Base-by-base conservation (phyloP, 257 asterid genomes). In the Plantago major region DNA sequence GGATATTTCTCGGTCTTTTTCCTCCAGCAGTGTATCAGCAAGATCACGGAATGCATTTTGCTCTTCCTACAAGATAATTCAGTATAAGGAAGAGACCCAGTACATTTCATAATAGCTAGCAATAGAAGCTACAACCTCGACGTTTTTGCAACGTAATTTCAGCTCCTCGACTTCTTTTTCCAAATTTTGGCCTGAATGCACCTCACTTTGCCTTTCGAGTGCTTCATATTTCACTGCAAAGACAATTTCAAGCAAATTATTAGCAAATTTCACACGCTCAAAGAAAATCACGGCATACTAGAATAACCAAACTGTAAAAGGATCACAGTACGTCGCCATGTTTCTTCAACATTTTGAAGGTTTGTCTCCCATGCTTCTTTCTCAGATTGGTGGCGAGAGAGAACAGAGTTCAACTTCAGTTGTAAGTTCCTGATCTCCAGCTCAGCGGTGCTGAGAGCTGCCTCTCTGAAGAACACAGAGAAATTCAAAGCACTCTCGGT, bases 11-110 rank as follows among this genome's bases (percentile, higher is more conserved):
- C 72, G 77, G 71, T 93, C 99, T 77, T 93, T 93, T 79, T 93
- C 97, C 81, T 87, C 99, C 55, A 93, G 83, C 91, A 93, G 78
- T 81, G 79, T 89, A 78, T 93, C 99, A 73, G 99, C 97, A 74
- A 93, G 97, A 76, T 93, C 97, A 50, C 89, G 97, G 58, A 89
- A 85, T 56, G 86, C 65, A 63, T 42, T 75, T 76, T 79, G 95
- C 78, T 93, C 99, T 60, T 87, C 97, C 99, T 93, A 67, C 60
- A 61, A 66, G 51, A 67, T 64, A 55, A 70, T 69, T 57, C 59
- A 11, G 60, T 38, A 55, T 71, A 54, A 72, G 70, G 65, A 56
- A 67, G 43, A 26, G 51, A 48, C 47, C 50, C 57, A 47, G 58
- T 64, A 69, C 40, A 44, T 13, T 43, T 78, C 26, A 22, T 57